Evolutionary conservation across 495 filamentous ascomycete genomes (phyloP), one percentile per base, ranked within the genome.

Genomic region (Podospora appendiculata): DNA sequence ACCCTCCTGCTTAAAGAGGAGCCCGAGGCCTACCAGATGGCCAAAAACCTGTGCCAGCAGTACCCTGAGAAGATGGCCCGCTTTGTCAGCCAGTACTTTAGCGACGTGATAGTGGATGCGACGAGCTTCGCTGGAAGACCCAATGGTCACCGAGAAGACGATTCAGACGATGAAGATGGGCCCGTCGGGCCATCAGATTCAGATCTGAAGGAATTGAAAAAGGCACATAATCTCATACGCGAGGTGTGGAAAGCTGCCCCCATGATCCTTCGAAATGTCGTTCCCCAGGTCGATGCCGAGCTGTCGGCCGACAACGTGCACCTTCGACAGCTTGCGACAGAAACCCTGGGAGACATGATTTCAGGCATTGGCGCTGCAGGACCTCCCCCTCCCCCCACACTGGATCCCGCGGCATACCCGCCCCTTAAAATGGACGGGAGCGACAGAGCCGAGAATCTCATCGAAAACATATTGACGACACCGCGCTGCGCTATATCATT

Each of bases 231-330:
- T 32, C 75, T 99, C 46, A 80, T 96, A 19, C 82, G 91, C 42
- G 93, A 99, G 65, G 78, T 99, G 8, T 99, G 93, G 93, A 85
- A 89, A 57, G 90, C 90, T 40, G 89, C 86, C 34, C 90, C 93
- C 12, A 77, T 84, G 32, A 90, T 96, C 16, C 76, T 99, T 10
- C 86, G 89, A 52, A 95, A 96, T 58, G 91, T 97, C 16, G 85
- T 99, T 32, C 92, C 90, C 6, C 90, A 95, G 60, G 74, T 99
- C 47, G 94, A 99, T 61, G 88, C 89, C 40, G 92, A 99, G 66
- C 69, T 99, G 17, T 85, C 86, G 6, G 88, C 89, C 7, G 94
- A 97, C 66, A 93, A 94, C 44, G 76, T 89, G 4, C 83, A 91
- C 52, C 68, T 99, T 16, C 86, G 93, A 34, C 76, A 89, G 40